Evolutionary conservation across 805 yeast species (phyloP), one percentile per base, ranked within the genome.

Genomic region (Zygosaccharomyces rouxii): DNA sequence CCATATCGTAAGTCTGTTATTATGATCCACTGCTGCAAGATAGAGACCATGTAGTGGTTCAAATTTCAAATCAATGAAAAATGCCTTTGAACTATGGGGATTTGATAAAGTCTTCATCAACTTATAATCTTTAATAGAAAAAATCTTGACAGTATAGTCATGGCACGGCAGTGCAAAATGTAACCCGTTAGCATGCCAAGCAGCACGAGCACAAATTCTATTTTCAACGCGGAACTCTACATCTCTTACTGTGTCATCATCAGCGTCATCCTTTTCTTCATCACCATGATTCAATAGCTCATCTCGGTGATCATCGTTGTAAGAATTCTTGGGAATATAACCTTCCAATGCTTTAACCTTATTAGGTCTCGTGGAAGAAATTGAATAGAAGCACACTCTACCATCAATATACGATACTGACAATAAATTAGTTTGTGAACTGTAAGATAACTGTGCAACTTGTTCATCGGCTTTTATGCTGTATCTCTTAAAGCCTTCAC

Each of bases 151-250:
- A 2, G 73, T 67, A 40, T 72, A 69, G 18, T 73, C 68, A 31
- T 71, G 68, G 5, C 84, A 70, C 2, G 95, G 89, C 16, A 87
- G 59, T 2, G 89, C 88, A 42, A 89, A 71, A n/a, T 71, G 64
- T 46, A 78, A 78, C 14, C 95, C 95, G 46, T 76, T 72, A 2
- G 84, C 78, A 48, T 81, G 78, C 96, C 96, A 89, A 31, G 76
- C 78, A 2, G 81, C 74, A 37, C 75, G 76, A 0, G 86, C 74
- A 22, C 82, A 68, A 1, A 77, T 61, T 38, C 77, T 66, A 57
- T 71, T 72, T 35, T 71, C 74, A 35, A 62, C 65, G 28, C 60
- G 53, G 33, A 58, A 60, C 40, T 64, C 67, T 7, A 64, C 56
- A 52, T 68, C 73, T 1, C 52, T 58, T 13, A 67, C 60, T 9